Conservation (phyloP, 2,329 filamentous ascomycete genomes). For the Achaetomium macrosporum region DNA sequence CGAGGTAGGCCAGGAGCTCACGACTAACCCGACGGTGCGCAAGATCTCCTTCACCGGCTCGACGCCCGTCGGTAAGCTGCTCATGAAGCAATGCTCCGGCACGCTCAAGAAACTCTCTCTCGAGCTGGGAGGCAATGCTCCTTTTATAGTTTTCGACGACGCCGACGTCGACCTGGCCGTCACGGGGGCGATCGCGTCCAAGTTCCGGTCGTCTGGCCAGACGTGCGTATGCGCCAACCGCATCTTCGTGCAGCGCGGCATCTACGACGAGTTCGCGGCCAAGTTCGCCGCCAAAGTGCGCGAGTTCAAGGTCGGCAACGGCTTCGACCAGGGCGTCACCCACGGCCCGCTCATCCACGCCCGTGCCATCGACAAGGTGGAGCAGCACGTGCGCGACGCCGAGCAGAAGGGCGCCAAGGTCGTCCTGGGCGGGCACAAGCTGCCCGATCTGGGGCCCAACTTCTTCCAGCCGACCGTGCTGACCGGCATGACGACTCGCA, state of each 20-base stretch:
- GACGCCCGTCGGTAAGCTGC: slow-evolving; percentile 59
- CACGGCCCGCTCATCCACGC: slow-evolving; percentile 83
- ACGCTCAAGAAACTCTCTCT: slow-evolving; percentile 82
- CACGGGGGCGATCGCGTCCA: slow-evolving; percentile 72
- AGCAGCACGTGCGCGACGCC: slow-evolving; percentile 74
- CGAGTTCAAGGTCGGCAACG: slow-evolving; percentile 68
- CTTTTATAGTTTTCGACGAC: slow-evolving; percentile 96
- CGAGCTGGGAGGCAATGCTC: slow-evolving; percentile 90
- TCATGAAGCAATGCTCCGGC: slow-evolving; percentile 83
- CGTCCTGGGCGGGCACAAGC: slow-evolving; percentile 65
- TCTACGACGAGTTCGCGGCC: slow-evolving; percentile 69
- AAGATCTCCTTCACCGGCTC: slow-evolving; percentile 95
- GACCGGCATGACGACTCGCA: slow-evolving; percentile 75
- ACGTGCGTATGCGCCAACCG: slow-evolving; percentile 90
- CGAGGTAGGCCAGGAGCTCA: slow-evolving; percentile 70
- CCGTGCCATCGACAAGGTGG: slow-evolving; percentile 73
- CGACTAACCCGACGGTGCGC: slow-evolving; percentile 67
- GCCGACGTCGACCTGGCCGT: slow-evolving; percentile 84
- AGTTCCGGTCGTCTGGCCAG: slow-evolving; percentile 92
- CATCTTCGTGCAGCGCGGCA: slow-evolving; percentile 69
- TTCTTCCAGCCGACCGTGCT: slow-evolving; percentile 91
- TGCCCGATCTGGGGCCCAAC: slow-evolving; percentile 70
- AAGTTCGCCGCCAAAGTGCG: slow-evolving; percentile 68
- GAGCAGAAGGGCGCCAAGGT: slow-evolving; percentile 70
- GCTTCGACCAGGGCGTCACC: slow-evolving; percentile 64